Percentiles rank a stretch among this genome's conserved stretches.
phyloP scores from a whole-genome alignment of 345 rosid genomes.

The Eucalyptus erythrocorys region DNA sequence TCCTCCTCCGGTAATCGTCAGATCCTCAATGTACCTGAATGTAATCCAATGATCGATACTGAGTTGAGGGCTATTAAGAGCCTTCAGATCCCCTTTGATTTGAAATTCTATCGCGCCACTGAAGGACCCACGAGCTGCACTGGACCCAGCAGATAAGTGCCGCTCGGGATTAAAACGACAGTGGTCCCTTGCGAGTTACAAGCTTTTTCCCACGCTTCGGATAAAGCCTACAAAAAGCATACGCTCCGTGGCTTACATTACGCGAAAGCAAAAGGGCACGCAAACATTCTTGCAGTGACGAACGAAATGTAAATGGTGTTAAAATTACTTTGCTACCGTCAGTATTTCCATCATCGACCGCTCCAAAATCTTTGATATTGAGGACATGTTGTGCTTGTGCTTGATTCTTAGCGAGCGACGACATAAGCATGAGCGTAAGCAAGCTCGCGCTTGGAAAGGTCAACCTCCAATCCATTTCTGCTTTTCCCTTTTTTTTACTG shows the following conservation, averaged over 20 bases:
- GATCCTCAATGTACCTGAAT: background rate
- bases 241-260: background rate
- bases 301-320: background rate
- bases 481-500: background rate
- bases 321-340: background rate
- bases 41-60: background rate
- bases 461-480: background rate
- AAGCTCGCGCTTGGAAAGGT: background rate
- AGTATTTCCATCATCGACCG: background rate
- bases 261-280: background rate
- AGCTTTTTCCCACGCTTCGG: background rate
- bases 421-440: background rate
- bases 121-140: constrained; percentile 1
- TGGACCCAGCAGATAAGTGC: constrained; percentile 1
- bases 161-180: constrained; percentile 2
- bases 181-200: background rate
- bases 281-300: background rate
- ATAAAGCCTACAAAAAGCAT: constrained; percentile 1
- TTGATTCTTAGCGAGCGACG: background rate
- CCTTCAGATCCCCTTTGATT: background rate
- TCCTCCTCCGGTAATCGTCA: constrained; percentile 9
- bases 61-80: background rate
- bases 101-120: background rate
- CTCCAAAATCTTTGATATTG: constrained; percentile 1
- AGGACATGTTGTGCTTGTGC: background rate